Conservation (phyloP, 495 filamentous ascomycete species). For the Haplographium delicatum region DNA sequence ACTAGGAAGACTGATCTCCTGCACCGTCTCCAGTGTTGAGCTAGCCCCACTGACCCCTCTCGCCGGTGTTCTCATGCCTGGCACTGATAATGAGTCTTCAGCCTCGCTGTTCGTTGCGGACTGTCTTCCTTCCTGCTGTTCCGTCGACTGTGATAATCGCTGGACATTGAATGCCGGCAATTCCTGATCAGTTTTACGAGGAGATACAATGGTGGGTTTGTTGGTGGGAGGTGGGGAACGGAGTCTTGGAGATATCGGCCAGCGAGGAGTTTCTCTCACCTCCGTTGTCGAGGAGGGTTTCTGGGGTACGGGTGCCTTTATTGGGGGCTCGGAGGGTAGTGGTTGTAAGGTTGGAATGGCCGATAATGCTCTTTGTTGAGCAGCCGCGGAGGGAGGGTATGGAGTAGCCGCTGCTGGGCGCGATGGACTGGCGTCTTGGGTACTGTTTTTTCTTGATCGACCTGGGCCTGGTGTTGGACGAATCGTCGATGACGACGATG, state of each 20-base stretch:
- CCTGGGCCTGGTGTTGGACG: slow-evolving; percentile 31
- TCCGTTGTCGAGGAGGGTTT: slow-evolving; percentile 50
- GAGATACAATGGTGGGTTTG: slow-evolving; percentile 34
- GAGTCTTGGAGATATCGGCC: slow-evolving; percentile 61
- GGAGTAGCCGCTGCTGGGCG: slow-evolving; percentile 45
- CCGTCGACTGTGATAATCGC: slow-evolving; percentile 40
- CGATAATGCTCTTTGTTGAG: slow-evolving; percentile 60
- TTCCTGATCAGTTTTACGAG: slow-evolving; percentile 41
- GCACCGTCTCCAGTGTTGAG: slow-evolving; percentile 82
- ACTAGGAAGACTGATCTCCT: slow-evolving; percentile 79
- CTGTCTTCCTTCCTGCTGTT: slow-evolving; percentile 29
- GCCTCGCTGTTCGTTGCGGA: slow-evolving; percentile 39
- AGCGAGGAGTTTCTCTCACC: slow-evolving; percentile 52
- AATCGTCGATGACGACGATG: no score
- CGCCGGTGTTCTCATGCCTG: slow-evolving; percentile 58
- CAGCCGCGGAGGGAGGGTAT: slow-evolving; percentile 51
- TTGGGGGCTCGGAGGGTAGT: slow-evolving; percentile 44
- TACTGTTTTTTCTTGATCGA: slow-evolving; percentile 62
- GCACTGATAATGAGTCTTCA: slow-evolving; percentile 46
- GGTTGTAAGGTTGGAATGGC: slow-evolving; percentile 53
- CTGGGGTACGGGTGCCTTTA: slow-evolving; percentile 55
- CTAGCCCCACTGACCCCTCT: slow-evolving; percentile 62
- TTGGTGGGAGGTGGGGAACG: slow-evolving; percentile 61
- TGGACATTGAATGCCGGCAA: slow-evolving; percentile 51
- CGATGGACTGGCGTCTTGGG: slow-evolving; percentile 63